Conservation (phyloP, 768 basidiomycete species). For the Suillus spraguei region DNA sequence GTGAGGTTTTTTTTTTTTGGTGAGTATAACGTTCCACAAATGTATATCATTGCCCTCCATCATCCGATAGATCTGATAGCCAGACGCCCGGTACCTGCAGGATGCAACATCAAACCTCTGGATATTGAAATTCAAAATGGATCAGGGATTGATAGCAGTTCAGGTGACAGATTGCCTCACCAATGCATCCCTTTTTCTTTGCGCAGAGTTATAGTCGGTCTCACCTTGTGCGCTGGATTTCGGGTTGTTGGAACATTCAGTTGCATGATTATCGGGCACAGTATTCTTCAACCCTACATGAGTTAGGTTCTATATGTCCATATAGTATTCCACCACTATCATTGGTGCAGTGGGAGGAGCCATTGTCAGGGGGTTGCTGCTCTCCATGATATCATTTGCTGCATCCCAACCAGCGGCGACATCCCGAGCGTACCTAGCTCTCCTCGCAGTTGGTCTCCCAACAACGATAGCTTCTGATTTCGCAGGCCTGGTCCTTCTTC, state of each 20-base stretch:
- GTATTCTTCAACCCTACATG: slow-evolving; percentile 6
- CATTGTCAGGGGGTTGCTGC: neutral
- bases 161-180: neutral
- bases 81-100: neutral
- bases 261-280: slow-evolving; percentile 6
- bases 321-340: slow-evolving; percentile 8
- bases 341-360: slow-evolving; percentile 8
- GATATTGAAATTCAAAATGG: neutral
- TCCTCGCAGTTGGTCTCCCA: neutral
- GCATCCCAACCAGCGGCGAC: neutral
- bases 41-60: neutral
- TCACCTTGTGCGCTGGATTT: slow-evolving; percentile 4
- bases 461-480: neutral
- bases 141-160: neutral
- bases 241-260: slow-evolving; percentile 3
- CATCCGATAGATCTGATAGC: neutral
- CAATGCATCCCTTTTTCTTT: neutral
- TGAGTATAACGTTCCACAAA: neutral
- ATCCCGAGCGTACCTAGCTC: neutral
- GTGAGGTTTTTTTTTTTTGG: too few species aligned
- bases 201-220: neutral
- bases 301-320: slow-evolving; percentile 4
- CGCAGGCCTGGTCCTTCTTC: slow-evolving; percentile 10
- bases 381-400: neutral
- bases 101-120: neutral